Evolutionary conservation across 2,329 filamentous ascomycete genomes (phyloP).

Genomic region (Scleromitrula shiraiana): DNA sequence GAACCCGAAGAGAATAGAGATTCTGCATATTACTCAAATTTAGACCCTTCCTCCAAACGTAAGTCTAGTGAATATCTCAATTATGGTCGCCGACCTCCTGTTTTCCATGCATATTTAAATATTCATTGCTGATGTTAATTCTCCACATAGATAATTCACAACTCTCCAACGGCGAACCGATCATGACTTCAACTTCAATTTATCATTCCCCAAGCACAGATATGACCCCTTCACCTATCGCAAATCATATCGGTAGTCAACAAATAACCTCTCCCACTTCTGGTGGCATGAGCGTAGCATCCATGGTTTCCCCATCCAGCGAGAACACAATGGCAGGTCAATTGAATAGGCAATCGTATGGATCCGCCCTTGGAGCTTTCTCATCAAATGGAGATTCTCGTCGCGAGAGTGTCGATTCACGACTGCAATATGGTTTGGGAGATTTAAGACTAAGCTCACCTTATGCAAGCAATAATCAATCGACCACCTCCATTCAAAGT

Average conservation of each 20-base stretch:
- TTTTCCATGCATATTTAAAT: background rate
- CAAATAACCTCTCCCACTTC: slow-evolving; percentile 47
- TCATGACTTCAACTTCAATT: slow-evolving; percentile 14
- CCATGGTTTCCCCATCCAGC: slow-evolving; percentile 55
- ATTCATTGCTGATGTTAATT: background rate
- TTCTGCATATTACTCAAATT: slow-evolving; percentile 42
- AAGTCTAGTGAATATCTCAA: no score
- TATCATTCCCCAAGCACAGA: slow-evolving; percentile 45
- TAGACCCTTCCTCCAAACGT: slow-evolving; percentile 43
- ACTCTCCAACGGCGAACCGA: slow-evolving; percentile 16
- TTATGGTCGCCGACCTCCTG: no score
- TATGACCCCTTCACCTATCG: slow-evolving; percentile 55
- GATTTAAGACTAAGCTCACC: slow-evolving; percentile 64
- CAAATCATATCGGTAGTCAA: slow-evolving; percentile 36
- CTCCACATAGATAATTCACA: slow-evolving; percentile 19
- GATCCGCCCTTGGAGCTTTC: slow-evolving; percentile 8
- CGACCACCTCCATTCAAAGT: slow-evolving; percentile 66
- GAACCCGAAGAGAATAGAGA: slow-evolving; percentile 43
- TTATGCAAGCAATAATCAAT: slow-evolving; percentile 70
- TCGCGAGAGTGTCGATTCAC: slow-evolving; percentile 72
- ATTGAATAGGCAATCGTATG: slow-evolving; percentile 18
- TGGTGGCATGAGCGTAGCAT: slow-evolving; percentile 57
- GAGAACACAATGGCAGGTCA: slow-evolving; percentile 17
- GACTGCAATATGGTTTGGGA: slow-evolving; percentile 64
- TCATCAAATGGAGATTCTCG: slow-evolving; percentile 40